Evolutionary conservation across 108 stramenopile species (phyloP).

Genomic region (Cyclotella cryptica): DNA sequence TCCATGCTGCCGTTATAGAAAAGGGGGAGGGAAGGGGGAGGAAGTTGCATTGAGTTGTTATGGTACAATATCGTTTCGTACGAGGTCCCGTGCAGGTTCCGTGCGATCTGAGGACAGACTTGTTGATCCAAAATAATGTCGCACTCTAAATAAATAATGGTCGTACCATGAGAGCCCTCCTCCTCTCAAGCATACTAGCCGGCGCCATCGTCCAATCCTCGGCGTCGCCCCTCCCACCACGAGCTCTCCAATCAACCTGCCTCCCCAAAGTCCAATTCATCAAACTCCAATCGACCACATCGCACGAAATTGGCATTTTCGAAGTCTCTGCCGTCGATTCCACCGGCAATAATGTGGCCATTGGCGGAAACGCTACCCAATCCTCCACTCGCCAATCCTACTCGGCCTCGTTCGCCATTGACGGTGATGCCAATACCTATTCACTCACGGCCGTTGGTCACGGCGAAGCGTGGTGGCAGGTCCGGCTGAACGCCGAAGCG

Average conservation of each 20-base stretch:
- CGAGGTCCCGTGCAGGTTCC: too few relatives aligned
- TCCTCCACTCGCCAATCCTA: background rate
- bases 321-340: background rate
- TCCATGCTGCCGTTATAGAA: too few relatives aligned
- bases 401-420: background rate
- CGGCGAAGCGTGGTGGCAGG: background rate
- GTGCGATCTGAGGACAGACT: too few relatives aligned
- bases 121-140: too few relatives aligned
- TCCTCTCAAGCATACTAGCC: too few relatives aligned
- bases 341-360: background rate
- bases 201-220: too few relatives aligned
- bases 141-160: too few relatives aligned
- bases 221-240: slow-evolving; percentile 1
- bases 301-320: background rate
- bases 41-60: too few relatives aligned
- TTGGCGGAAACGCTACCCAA: background rate
- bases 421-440: background rate
- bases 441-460: background rate
- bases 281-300: background rate
- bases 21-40: too few relatives aligned
- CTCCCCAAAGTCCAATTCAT: background rate
- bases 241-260: background rate
- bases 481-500: background rate
- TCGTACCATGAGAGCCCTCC: too few relatives aligned
- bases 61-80: too few relatives aligned